Conservation (phyloP, 352 stramenopile genomes). For the Pythium oligandrum region DNA sequence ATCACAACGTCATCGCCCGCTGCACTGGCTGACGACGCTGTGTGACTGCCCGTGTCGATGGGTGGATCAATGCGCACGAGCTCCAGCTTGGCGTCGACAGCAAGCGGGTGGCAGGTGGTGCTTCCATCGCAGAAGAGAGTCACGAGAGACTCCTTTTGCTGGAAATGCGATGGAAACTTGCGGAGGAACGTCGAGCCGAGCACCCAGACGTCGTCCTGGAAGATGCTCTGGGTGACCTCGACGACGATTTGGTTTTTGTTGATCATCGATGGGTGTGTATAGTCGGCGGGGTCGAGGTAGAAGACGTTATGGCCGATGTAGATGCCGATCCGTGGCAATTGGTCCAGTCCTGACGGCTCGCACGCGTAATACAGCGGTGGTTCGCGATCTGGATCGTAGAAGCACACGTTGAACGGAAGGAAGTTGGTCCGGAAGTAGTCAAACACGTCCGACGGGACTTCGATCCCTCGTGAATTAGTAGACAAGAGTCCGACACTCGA, state of each 20-base stretch:
- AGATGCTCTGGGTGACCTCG: slow-evolving; percentile 1
- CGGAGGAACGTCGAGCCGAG: slow-evolving; percentile 8
- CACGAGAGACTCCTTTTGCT: too few relatives aligned
- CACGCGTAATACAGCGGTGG: neutral
- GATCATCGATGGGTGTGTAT: slow-evolving; percentile 2
- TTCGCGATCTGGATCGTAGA: neutral
- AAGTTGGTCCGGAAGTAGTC: neutral
- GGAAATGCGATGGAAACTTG: slow-evolving; percentile 8
- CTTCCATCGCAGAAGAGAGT: too few relatives aligned
- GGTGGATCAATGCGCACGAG: too few relatives aligned
- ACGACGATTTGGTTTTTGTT: slow-evolving; percentile 2
- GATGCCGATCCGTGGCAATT: slow-evolving; percentile 5
- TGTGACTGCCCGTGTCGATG: too few relatives aligned
- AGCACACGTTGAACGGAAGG: neutral
- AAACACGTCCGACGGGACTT: slow-evolving; percentile 4
- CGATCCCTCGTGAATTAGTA: slow-evolving; percentile 2
- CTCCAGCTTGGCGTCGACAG: too few relatives aligned
- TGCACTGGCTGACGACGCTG: too few relatives aligned
- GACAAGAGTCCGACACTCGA: neutral
- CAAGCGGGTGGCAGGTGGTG: too few relatives aligned
- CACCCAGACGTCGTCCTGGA: neutral
- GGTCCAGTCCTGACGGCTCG: neutral
- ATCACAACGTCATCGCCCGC: too few relatives aligned
- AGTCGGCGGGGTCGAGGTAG: slow-evolving; percentile 5
- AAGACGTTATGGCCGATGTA: slow-evolving; percentile 5